These are phyloP conservation scores for Debaryomyces psychrophilus DNA, from an alignment of 1,139 yeast genomes.

Conservation along the genomic window DNA sequence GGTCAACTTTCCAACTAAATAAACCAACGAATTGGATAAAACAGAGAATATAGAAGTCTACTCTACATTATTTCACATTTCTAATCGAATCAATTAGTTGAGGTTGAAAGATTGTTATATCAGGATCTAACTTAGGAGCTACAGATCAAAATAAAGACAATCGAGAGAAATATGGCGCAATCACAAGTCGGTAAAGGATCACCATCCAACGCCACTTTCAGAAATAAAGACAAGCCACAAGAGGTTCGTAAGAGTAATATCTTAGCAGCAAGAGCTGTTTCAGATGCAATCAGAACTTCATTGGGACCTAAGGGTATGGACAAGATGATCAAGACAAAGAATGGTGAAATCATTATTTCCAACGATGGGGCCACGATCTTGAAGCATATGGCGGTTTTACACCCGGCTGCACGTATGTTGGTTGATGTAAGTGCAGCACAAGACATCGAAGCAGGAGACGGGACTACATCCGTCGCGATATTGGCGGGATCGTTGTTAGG, in stretches of 20 bases:
- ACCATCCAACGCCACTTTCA: slow-evolving; percentile 87
- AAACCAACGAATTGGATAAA: neutral
- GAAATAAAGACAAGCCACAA: slow-evolving; percentile 94
- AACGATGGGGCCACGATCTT: slow-evolving; percentile 98
- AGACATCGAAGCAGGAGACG: slow-evolving; percentile 98
- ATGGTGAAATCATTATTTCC: slow-evolving; percentile 91
- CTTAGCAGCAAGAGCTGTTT: slow-evolving; percentile 94
- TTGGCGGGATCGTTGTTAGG: slow-evolving; percentile 91
- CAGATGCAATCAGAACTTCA: slow-evolving; percentile 97
- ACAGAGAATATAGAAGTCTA: neutral
- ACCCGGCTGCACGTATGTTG: slow-evolving; percentile 98
- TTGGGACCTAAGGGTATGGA: slow-evolving; percentile 99
- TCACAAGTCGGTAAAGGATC: slow-evolving; percentile 30
- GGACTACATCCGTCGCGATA: slow-evolving; percentile 96
- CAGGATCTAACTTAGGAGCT: neutral
- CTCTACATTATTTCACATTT: slow-evolving; percentile 2
- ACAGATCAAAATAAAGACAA: neutral
- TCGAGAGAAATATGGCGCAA: slow-evolving; percentile 20
- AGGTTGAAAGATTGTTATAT: slow-evolving; percentile 1
- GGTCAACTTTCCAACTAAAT: slow-evolving; percentile 5
- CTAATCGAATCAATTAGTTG: slow-evolving; percentile 5
- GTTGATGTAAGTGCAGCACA: slow-evolving; percentile 98
- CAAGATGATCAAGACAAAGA: slow-evolving; percentile 94
- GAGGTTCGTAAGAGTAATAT: slow-evolving; percentile 94
- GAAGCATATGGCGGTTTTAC: slow-evolving; percentile 96